A percentile compares a stretch with the other conserved stretches of the same genome.
These are phyloP conservation scores for Solanum sitiens DNA, from an alignment of 257 asterid genomes.

Conservation along the genomic window DNA sequence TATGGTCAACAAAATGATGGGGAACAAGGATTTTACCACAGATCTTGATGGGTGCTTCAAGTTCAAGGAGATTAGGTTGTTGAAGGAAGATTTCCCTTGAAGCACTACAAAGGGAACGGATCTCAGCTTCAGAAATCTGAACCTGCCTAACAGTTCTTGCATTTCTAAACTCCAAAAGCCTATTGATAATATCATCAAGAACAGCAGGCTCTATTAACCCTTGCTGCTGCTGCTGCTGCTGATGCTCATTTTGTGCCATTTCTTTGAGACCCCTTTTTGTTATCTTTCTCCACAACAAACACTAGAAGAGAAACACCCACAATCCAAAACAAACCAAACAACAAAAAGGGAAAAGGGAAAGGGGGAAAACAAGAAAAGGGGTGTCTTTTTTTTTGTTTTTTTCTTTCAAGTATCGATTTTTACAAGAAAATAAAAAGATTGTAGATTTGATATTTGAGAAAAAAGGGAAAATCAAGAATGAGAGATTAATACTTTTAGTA, in stretches of 20 bases:
- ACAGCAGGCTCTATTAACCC: slow-evolving; percentile 59
- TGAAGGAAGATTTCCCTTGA: slow-evolving; percentile 78
- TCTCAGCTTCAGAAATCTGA: slow-evolving; percentile 86
- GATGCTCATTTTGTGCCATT: slow-evolving; percentile 38
- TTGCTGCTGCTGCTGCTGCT: slow-evolving; percentile 16
- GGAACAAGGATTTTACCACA: slow-evolving; percentile 41
- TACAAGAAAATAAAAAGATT: neutral
- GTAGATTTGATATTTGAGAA: neutral
- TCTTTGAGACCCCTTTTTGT: neutral
- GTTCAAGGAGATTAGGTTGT: slow-evolving; percentile 93
- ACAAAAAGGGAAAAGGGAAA: neutral
- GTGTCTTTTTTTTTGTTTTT: neutral
- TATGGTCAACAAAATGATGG: neutral
- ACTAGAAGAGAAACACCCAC: neutral
- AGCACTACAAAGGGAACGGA: slow-evolving; percentile 68
- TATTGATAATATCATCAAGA: slow-evolving; percentile 73
- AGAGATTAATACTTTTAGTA: neutral
- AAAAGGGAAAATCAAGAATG: neutral
- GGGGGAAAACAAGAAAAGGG: neutral
- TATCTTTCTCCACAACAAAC: neutral
- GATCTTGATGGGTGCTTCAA: slow-evolving; percentile 96
- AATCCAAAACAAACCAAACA: neutral
- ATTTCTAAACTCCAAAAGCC: slow-evolving; percentile 66
- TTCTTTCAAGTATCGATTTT: neutral
- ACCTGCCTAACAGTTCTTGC: slow-evolving; percentile 82